Percentiles rank a stretch among this genome's conserved stretches.
Evolutionary conservation across 257 asterid species (phyloP).

Genomic region (Capsicum rhomboideum): DNA sequence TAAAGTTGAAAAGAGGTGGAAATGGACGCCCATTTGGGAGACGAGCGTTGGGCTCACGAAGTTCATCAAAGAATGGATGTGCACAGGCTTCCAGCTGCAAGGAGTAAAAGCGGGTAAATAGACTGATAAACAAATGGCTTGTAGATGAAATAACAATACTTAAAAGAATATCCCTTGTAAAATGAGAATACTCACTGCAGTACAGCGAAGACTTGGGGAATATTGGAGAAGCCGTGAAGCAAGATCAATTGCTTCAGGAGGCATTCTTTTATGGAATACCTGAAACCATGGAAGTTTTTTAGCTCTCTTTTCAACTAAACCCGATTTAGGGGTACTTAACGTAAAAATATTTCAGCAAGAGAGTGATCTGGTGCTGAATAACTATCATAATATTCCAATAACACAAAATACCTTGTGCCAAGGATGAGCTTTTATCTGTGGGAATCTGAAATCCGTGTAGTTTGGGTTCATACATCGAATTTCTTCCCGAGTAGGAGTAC

Average conservation of each 20-base stretch:
- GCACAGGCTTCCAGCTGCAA: slow-evolving; percentile 88
- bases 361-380: not conserved
- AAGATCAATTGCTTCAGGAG: slow-evolving; percentile 94
- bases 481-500: slow-evolving; percentile 95
- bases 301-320: slow-evolving; percentile 2
- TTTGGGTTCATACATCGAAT: slow-evolving; percentile 92
- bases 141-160: not conserved
- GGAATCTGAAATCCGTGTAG: slow-evolving; percentile 85
- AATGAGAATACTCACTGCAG: slow-evolving; percentile 40
- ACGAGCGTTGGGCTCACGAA: slow-evolving; percentile 70
- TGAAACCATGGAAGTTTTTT: slow-evolving; percentile 21
- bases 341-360: not conserved
- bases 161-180: not conserved
- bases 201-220: slow-evolving; percentile 91
- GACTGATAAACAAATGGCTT: not conserved
- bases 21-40: slow-evolving; percentile 73
- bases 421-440: slow-evolving; percentile 90
- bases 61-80: slow-evolving; percentile 87
- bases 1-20: slow-evolving; percentile 77
- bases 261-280: slow-evolving; percentile 92
- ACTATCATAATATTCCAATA: not conserved
- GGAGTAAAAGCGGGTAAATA: not conserved
- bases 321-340: not conserved
- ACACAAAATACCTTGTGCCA: slow-evolving; percentile 64
- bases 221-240: slow-evolving; percentile 86